phyloP scores from a whole-genome alignment of 148 eudicot species.

The Heliosperma pusillum region DNA sequence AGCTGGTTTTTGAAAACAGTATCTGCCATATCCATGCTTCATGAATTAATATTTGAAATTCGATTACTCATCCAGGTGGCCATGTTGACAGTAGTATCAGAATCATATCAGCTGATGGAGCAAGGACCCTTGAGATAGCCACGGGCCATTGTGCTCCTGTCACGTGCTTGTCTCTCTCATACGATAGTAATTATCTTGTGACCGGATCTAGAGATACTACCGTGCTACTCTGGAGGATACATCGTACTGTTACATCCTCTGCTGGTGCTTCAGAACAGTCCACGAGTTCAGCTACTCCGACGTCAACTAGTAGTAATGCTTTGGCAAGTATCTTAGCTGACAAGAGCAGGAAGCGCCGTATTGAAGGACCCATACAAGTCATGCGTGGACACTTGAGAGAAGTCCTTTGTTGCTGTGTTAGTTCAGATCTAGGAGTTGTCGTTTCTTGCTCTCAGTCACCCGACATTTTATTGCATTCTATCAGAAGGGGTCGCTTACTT shows the following conservation, averaged over 20 bases:
- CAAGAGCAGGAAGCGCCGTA: constrained; percentile 52
- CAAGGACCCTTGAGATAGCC: constrained; percentile 88
- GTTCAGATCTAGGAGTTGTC: constrained; percentile 85
- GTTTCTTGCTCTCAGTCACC: constrained; percentile 80
- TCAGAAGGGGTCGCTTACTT: constrained; percentile 76
- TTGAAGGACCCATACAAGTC: constrained; percentile 94
- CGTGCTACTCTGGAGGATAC: constrained; percentile 79
- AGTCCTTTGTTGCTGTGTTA: constrained; percentile 73
- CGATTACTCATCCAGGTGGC: constrained; percentile 54
- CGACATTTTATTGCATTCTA: constrained; percentile 70
- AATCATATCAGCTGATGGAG: constrained; percentile 81
- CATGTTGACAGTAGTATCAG: constrained; percentile 88
- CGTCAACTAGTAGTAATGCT: constrained; percentile 46
- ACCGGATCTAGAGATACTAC: constrained; percentile 91
- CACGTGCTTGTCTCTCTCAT: constrained; percentile 78
- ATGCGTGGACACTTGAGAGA: constrained; percentile 88
- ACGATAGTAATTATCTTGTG: constrained; percentile 80
- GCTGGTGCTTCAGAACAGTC: constrained; percentile 46
- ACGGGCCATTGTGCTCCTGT: constrained; percentile 95
- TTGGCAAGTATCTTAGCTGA: constrained; percentile 43
- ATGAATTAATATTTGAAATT: background rate
- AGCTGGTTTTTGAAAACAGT: constrained; percentile 1
- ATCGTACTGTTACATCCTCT: constrained; percentile 41
- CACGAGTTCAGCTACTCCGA: constrained; percentile 44
- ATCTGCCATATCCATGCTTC: background rate